Percentiles rank a stretch among this genome's conserved stretches.
Conservation (phyloP, 169 alveolate species). For the Cryptosporidium sp. region DNA sequence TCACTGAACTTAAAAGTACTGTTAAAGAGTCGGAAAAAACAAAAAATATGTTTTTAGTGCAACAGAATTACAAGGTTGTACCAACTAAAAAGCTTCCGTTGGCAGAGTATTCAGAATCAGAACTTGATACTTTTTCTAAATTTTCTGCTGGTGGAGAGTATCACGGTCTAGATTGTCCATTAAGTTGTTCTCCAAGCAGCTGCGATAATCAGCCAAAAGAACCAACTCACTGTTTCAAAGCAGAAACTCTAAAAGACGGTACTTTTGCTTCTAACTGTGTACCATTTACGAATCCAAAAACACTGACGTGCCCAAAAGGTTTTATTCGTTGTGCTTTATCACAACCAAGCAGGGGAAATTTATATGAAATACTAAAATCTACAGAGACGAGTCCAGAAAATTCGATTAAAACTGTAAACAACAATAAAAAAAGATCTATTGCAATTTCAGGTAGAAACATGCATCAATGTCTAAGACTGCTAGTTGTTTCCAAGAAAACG, state of each 20-base stretch:
- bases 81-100: slow-evolving; percentile 70
- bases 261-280: slow-evolving; percentile 39
- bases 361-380: slow-evolving; percentile 49
- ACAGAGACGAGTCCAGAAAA: slow-evolving; percentile 7
- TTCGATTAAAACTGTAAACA: background rate
- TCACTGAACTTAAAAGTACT: slow-evolving; percentile 36
- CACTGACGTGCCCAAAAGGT: slow-evolving; percentile 64
- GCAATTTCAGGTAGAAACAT: slow-evolving; percentile 72
- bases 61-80: slow-evolving; percentile 61
- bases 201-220: slow-evolving; percentile 61
- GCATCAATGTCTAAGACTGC: slow-evolving; percentile 71
- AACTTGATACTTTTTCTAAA: slow-evolving; percentile 54
- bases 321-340: slow-evolving; percentile 66
- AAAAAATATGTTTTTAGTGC: slow-evolving; percentile 27
- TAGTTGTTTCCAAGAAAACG: slow-evolving; percentile 52
- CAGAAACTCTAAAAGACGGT: slow-evolving; percentile 68
- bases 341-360: slow-evolving; percentile 73
- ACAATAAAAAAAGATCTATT: slow-evolving; percentile 50
- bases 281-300: slow-evolving; percentile 46
- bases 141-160: slow-evolving; percentile 55
- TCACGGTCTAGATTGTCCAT: slow-evolving; percentile 69
- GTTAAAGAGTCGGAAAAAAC: slow-evolving; percentile 48
- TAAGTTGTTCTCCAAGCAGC: slow-evolving; percentile 69
- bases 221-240: slow-evolving; percentile 64
- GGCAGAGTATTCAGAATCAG: slow-evolving; percentile 64